Percentiles rank a stretch among this genome's conserved stretches.
These are phyloP conservation scores for Ceratocystis papillata DNA, from an alignment of 2,329 filamentous ascomycete species.

Conservation along the genomic window DNA sequence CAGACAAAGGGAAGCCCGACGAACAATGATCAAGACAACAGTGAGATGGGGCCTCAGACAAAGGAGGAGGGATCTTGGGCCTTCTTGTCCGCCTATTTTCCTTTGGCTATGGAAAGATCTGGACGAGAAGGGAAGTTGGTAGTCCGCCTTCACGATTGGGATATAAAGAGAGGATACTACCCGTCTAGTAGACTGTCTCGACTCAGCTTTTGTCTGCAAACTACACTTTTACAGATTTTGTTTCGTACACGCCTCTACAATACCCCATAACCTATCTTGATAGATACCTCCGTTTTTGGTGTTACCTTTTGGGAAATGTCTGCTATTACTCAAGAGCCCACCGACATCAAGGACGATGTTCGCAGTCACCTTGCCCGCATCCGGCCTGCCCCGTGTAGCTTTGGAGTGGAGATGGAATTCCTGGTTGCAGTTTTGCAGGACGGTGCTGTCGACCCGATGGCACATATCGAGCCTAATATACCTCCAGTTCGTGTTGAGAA, in stretches of 20 bases:
- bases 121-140: neutral
- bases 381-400: constrained; percentile 25
- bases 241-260: too few species aligned
- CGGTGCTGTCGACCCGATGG: constrained; percentile 21
- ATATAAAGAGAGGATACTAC: too few species aligned
- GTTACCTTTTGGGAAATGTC: neutral
- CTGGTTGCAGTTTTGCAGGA: constrained; percentile 26
- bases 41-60: neutral
- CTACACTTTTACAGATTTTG: too few species aligned
- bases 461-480: constrained; percentile 14
- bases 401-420: constrained; percentile 29
- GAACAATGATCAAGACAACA: neutral
- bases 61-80: neutral
- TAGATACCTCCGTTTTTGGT: too few species aligned
- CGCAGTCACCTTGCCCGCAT: neutral
- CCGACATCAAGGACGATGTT: neutral
- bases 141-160: too few species aligned
- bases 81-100: too few species aligned
- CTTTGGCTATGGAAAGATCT: neutral
- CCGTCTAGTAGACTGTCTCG: too few species aligned
- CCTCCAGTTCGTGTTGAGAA: neutral
- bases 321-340: neutral
- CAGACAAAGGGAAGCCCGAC: neutral
- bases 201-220: too few species aligned
- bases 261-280: too few species aligned